phyloP scores from a whole-genome alignment of 2,329 filamentous ascomycete species.

The Bipolaris victoriae region DNA sequence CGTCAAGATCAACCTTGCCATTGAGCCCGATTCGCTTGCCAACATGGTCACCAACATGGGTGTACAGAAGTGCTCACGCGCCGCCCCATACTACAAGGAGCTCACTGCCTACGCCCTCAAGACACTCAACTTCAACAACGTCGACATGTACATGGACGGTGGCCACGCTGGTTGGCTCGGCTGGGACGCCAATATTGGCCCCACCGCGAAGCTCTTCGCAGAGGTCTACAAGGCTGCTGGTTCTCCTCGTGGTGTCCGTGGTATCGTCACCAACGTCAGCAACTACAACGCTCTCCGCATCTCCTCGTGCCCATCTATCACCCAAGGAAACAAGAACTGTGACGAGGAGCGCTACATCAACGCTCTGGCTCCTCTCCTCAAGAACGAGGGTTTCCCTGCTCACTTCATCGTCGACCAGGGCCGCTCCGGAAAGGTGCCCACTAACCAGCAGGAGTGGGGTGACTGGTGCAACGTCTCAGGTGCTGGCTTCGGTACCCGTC shows the following conservation, averaged over 20 bases:
- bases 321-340: constrained; percentile 56
- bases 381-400: constrained; percentile 56
- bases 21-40: constrained; percentile 57
- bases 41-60: constrained; percentile 67
- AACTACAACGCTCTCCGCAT: constrained; percentile 65
- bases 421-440: constrained; percentile 68
- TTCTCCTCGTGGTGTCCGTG: constrained; percentile 56
- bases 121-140: constrained; percentile 65
- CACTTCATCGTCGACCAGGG: constrained; percentile 61
- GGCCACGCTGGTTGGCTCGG: constrained; percentile 70
- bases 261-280: constrained; percentile 63
- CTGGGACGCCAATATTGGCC: constrained; percentile 64
- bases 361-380: constrained; percentile 58
- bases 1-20: constrained; percentile 57
- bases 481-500: constrained; percentile 69
- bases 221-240: constrained; percentile 56
- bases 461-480: constrained; percentile 72
- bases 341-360: constrained; percentile 62
- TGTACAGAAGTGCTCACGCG: constrained; percentile 61
- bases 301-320: constrained; percentile 53
- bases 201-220: constrained; percentile 58
- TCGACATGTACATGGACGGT: constrained; percentile 68
- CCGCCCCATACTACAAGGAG: constrained; percentile 61
- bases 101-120: constrained; percentile 63
- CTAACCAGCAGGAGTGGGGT: constrained; percentile 62